phyloP scores from a whole-genome alignment of 2,329 filamentous ascomycete genomes.

The Exophiala phaeomuriformis region DNA sequence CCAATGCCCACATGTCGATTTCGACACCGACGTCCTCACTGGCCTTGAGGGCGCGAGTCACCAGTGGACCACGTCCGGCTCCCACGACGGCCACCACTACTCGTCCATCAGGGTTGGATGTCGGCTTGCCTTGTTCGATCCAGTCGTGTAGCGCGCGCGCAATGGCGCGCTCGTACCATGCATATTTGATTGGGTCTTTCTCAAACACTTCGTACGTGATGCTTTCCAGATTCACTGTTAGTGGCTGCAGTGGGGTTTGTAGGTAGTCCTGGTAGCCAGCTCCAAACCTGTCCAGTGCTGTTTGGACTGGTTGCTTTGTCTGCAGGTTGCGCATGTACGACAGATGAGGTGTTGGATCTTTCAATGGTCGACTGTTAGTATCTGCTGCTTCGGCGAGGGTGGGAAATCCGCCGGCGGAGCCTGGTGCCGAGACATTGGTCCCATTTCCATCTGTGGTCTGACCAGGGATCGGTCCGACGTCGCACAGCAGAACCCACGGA shows the following conservation, averaged over 20 bases:
- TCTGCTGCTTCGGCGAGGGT: constrained; percentile 60
- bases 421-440: background rate
- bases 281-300: constrained; percentile 58
- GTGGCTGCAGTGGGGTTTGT: constrained; percentile 85
- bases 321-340: constrained; percentile 81
- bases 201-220: constrained; percentile 98
- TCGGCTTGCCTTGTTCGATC: constrained; percentile 63
- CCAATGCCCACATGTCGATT: constrained; percentile 79
- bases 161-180: constrained; percentile 85
- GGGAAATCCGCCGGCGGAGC: constrained; percentile 48
- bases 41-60: constrained; percentile 77
- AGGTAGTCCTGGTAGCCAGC: constrained; percentile 85
- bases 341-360: constrained; percentile 59
- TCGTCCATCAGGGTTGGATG: constrained; percentile 60
- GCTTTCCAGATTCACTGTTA: constrained; percentile 93
- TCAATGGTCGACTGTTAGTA: constrained; percentile 34
- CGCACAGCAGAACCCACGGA: constrained; percentile 55
- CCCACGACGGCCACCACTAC: constrained; percentile 89
- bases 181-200: constrained; percentile 95
- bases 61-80: constrained; percentile 83
- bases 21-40: constrained; percentile 67
- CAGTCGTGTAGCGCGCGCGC: constrained; percentile 75
- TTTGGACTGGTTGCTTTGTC: constrained; percentile 63
- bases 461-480: constrained; percentile 50
- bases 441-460: constrained; percentile 23